Base-by-base conservation (phyloP, 1,284 basidiomycete genomes). In the Cutaneotrichosporon cavernicola region DNA sequence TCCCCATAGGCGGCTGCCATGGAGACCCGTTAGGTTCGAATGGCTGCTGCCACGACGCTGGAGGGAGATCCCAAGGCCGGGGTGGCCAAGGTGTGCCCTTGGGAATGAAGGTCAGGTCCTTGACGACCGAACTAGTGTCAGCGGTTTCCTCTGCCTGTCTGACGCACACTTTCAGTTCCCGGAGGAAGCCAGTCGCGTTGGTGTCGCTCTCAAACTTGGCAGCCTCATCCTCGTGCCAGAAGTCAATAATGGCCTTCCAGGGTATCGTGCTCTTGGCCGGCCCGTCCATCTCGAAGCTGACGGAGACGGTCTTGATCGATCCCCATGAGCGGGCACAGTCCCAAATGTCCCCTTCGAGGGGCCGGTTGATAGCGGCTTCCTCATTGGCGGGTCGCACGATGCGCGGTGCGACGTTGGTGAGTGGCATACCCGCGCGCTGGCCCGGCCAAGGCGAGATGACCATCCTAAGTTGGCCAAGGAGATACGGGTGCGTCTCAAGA, bases 171-270 rank as follows among this genome's bases (percentile, higher is more conserved):
- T 74, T 68, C 73, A 73, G 76, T 14, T 75, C 76, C 31, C 70
- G 69, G 26, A 78, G 52, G 16, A 63, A 38, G 26, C 67, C 66
- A 0, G 50, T 56, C 21, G 66, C 60, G 7, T 66, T 72, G 47
- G 73, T 75, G 1, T 70, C 87, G 56, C 87, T 86, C 73, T 93
- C 90, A 2, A 90, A 90, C 22, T 83, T 80, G 21, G 85, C 84
- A 5, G 90, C 91, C 75, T 94, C 91, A 52, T 91, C 90, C 77
- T 93, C 91, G 69, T 87, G 86, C 90, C 90, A 94, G 77, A 91
- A 94, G 76, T 93, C 90, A 58, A 93, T 85, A 87, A 73, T 90
- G 86, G 65, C 87, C 83, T 47, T 87, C 87, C 69, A 89, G 86
- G n/a, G 57, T 1, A 61, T 57, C 30, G 60, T 57, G 30, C 85